Percentiles rank a stretch among this genome's conserved stretches.
Evolutionary conservation across 208 protist species (phyloP).

Genomic region (Endotrypanum monterogeii): DNA sequence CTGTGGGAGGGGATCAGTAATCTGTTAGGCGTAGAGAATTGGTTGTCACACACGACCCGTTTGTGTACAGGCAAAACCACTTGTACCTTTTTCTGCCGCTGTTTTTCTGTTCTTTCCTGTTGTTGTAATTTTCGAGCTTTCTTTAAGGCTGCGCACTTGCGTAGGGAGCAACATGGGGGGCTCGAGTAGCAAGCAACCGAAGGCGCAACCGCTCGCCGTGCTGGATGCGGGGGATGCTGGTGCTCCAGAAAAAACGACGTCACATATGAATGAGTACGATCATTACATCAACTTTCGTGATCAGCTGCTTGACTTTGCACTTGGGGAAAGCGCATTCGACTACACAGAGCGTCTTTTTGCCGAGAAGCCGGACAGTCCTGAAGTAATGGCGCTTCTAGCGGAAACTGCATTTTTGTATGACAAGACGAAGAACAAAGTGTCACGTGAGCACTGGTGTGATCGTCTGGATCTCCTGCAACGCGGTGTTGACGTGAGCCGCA

Average conservation of each 20-base stretch:
- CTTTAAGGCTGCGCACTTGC: neutral
- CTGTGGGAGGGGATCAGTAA: too few relatives aligned
- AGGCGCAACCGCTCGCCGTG: neutral
- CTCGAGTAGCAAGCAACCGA: conserved; percentile 15
- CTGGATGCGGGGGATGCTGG: neutral
- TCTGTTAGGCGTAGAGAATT: too few relatives aligned
- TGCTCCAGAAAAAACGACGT: neutral
- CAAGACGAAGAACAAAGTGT: conserved; percentile 81
- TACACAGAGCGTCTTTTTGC: conserved; percentile 75
- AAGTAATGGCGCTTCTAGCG: conserved; percentile 85
- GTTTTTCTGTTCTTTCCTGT: too few relatives aligned
- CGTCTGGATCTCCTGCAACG: conserved; percentile 84
- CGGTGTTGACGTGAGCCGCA: conserved; percentile 85
- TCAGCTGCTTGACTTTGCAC: conserved; percentile 71
- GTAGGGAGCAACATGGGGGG: conserved; percentile 9
- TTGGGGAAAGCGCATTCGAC: conserved; percentile 77
- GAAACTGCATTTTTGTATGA: conserved; percentile 83
- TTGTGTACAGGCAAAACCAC: too few relatives aligned
- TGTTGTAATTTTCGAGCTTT: neutral
- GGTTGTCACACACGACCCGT: too few relatives aligned
- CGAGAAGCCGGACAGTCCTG: conserved; percentile 64
- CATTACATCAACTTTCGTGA: conserved; percentile 74
- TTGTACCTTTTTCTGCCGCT: too few relatives aligned
- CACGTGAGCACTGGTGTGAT: conserved; percentile 83
- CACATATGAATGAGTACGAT: conserved; percentile 24